Conservation (phyloP, 805 yeast genomes). For the Saccharomycopsis lassenensis region DNA sequence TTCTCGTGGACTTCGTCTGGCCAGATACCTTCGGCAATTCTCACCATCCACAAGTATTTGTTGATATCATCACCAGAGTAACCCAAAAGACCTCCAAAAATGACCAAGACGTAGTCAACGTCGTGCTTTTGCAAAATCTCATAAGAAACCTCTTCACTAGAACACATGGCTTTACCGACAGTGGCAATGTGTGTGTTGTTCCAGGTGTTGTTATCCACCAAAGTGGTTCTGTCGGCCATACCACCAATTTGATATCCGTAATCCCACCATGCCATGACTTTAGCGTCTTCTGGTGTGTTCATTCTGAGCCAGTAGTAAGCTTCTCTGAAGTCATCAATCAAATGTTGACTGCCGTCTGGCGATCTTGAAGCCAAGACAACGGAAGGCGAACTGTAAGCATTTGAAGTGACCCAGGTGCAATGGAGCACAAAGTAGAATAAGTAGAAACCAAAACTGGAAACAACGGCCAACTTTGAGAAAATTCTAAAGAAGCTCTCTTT, state of each 20-base stretch:
- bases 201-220: constrained; percentile 99
- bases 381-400: constrained; percentile 94
- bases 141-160: constrained; percentile 79
- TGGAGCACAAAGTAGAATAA: constrained; percentile 77
- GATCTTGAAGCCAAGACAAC: constrained; percentile 79
- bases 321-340: constrained; percentile 96
- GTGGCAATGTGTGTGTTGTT: constrained; percentile 98
- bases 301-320: constrained; percentile 98
- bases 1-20: constrained; percentile 94
- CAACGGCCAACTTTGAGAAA: constrained; percentile 50
- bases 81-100: constrained; percentile 91
- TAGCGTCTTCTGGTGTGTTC: constrained; percentile 95
- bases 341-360: constrained; percentile 74
- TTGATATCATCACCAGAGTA: constrained; percentile 94
- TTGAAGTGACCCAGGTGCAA: constrained; percentile 95
- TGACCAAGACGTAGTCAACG: constrained; percentile 86
- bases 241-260: constrained; percentile 99
- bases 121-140: constrained; percentile 83
- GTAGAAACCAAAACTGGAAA: constrained; percentile 61
- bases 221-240: constrained; percentile 97
- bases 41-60: constrained; percentile 97
- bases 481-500: constrained; percentile 22
- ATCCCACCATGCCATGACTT: constrained; percentile 99
- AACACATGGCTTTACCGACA: constrained; percentile 96
- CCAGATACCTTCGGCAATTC: constrained; percentile 99